Base-by-base conservation (phyloP, 768 basidiomycete species). In the Tricholomella constricta region DNA sequence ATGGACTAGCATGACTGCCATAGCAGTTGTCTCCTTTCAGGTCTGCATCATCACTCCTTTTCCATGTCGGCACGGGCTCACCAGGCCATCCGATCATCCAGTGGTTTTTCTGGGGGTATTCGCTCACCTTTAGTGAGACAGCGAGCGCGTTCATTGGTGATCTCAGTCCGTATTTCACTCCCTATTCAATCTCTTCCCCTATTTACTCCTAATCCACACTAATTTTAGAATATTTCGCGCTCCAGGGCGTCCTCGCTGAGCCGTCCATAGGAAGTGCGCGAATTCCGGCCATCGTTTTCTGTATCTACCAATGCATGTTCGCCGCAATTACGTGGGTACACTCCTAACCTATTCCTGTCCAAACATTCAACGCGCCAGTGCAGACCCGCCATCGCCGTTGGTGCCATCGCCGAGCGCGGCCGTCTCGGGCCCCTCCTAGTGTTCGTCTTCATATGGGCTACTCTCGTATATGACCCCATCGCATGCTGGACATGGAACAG, bases 61-160 rank as follows among this genome's bases (percentile, higher is more conserved):
- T 22, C 15, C 29, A 2, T 40, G 35, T 11, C 42, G 32, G 6
- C 2, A 12, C 9, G 19, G 2, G 25, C 22, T 41, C 25, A 41
- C 38, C 26, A 19, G 7, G 6, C 26, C 38, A n/a, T 35, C 60
- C 4, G 20, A 34, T 7, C 27, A 55, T 54, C 14, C 57, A 94
- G 88, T 95, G 93, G 93, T 94, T 93, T 77, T 94, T 96, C 79
- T 97, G 95, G 95, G 95, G 95, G 2, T 98, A 81, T 73, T 94
- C 93, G 2, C 77, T 98, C 20, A 83, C 95, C 0, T 98, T 98
- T 74, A 89, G 87, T 55, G 89, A 92, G 12, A 83, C 79, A 0
- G 91, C 78, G 4, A 76, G 72, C 55, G 57, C 61, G n/a, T 98
- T 79, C 69, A 96, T 99, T 56, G 96, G 96, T 9, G 75, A 96